Base-by-base conservation (phyloP, 2,329 filamentous ascomycete genomes). In the Ophiocordyceps camponoti-rufipedis region DNA sequence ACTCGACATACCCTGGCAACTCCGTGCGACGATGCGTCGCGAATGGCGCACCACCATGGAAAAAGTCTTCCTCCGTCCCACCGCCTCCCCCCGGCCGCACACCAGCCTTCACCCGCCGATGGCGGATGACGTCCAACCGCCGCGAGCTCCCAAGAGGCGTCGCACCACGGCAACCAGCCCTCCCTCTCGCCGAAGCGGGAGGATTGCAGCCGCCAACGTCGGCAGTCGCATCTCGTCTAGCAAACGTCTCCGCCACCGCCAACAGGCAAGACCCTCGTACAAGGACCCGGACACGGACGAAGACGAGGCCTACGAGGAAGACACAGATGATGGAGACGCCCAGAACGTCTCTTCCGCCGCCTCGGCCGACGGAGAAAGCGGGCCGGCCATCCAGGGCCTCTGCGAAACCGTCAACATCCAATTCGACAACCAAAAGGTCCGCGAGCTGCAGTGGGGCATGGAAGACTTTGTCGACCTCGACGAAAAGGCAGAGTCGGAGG, bases 1-100 rank as follows among this genome's bases (percentile, higher is more conserved):
- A 60, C 68, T 95, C 43, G 78, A 88, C 55, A 74, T 78, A 42
- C 79, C 82, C 11, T 94, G 87, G 85, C 80, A 86, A 49, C 77
- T 86, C 56, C 77, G 89, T 40, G 83, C 83, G 16, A 72, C 72
- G n/a, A 80, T 95, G 55, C 75, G 88, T 38, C 77, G 82, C 51
- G 74, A 76, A 51, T 94, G 87, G 85, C 78, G 78, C 44, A 68
- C 73, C n/a, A 78, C 71, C 50, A 66, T 95, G 44, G 72, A 78
- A 46, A 69, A 67, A 12, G 71, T 86, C 3, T 88, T 85, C 54
- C 69, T 78, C 43, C 68, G 75, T 14, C 62, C 59, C 2, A 61
- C 58, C 14, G 50, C 61, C 18, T 57, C 68, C 4, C 74, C 74
- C 1, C 53, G 45, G 29, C 52, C 47, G 18, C 46, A 49, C 39